A percentile compares a stretch with the other conserved stretches of the same genome.
These are phyloP conservation scores for Curvularia lunata DNA, from an alignment of 2,329 filamentous ascomycete species.

Conservation along the genomic window DNA sequence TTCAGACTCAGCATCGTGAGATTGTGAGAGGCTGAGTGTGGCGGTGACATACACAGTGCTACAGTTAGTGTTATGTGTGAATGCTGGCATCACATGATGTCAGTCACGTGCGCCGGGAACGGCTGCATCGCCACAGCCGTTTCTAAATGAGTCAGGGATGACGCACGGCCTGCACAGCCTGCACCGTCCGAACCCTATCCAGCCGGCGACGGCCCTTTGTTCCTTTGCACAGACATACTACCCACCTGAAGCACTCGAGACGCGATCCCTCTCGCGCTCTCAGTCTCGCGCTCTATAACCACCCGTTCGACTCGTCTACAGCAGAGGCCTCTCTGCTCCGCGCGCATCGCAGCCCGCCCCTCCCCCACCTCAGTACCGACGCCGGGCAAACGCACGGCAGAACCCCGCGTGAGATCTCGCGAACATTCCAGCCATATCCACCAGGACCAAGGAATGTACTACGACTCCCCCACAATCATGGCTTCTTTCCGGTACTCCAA, in stretches of 20 bases:
- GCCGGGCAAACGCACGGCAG: constrained; percentile 12
- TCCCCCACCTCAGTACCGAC: constrained; percentile 28
- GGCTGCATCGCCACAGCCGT: constrained; percentile 9
- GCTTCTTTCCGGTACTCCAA: constrained; percentile 33
- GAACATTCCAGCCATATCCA: constrained; percentile 6
- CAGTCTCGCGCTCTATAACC: constrained; percentile 11
- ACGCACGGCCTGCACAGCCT: constrained; percentile 5
- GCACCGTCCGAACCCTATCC: constrained; percentile 9
- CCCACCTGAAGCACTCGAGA: constrained; percentile 14
- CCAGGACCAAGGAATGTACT: constrained; percentile 30
- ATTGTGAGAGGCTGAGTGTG: not conserved
- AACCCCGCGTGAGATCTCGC: constrained; percentile 9
- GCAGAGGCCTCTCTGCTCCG: constrained; percentile 24
- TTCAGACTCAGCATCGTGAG: not conserved
- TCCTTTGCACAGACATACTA: constrained; percentile 9
- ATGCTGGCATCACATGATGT: not conserved
- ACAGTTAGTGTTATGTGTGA: not conserved
- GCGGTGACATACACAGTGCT: not conserved
- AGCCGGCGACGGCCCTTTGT: constrained; percentile 10
- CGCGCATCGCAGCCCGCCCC: constrained; percentile 18
- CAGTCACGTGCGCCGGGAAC: not conserved
- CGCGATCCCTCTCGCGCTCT: constrained; percentile 13
- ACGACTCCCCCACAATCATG: constrained; percentile 30
- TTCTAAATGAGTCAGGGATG: constrained; percentile 22
- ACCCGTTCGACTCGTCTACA: constrained; percentile 19